Percentiles rank a stretch among this genome's conserved stretches.
These are phyloP conservation scores for Clarireedia hainanense DNA, from an alignment of 2,329 filamentous ascomycete species.

Conservation along the genomic window DNA sequence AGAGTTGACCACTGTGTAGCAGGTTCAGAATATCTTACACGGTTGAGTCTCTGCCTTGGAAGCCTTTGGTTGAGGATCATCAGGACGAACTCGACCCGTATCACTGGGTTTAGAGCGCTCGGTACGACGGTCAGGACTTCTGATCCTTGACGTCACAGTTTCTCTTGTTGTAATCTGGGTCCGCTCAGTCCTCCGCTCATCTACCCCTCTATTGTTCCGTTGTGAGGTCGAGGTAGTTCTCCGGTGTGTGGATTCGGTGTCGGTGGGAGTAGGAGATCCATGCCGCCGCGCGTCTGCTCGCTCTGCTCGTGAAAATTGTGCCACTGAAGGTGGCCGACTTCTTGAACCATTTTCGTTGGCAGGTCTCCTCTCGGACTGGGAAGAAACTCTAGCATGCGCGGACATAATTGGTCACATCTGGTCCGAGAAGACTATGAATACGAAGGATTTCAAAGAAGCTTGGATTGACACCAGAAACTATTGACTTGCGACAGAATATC, in stretches of 20 bases:
- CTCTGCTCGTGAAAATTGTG: slow-evolving; percentile 16
- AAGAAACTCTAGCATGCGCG: slow-evolving; percentile 25
- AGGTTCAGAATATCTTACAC: slow-evolving; percentile 31
- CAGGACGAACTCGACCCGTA: slow-evolving; percentile 18
- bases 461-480: neutral
- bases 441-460: neutral
- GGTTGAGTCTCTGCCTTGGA: slow-evolving; percentile 41
- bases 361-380: slow-evolving; percentile 25
- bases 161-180: slow-evolving; percentile 54
- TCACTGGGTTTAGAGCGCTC: slow-evolving; percentile 20
- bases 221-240: slow-evolving; percentile 49
- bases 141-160: slow-evolving; percentile 49
- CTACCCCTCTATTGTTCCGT: slow-evolving; percentile 38
- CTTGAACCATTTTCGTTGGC: slow-evolving; percentile 25
- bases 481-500: slow-evolving; percentile 1
- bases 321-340: slow-evolving; percentile 25
- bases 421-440: slow-evolving; percentile 6
- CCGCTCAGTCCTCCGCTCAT: slow-evolving; percentile 46
- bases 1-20: neutral
- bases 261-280: slow-evolving; percentile 22
- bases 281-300: slow-evolving; percentile 20
- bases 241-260: slow-evolving; percentile 39
- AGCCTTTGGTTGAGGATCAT: slow-evolving; percentile 25
- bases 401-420: slow-evolving; percentile 28
- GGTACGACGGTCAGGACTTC: slow-evolving; percentile 43